Evolutionary conservation across 345 rosid species (phyloP).

Genomic region (rapeseed (Brassica napus)): DNA sequence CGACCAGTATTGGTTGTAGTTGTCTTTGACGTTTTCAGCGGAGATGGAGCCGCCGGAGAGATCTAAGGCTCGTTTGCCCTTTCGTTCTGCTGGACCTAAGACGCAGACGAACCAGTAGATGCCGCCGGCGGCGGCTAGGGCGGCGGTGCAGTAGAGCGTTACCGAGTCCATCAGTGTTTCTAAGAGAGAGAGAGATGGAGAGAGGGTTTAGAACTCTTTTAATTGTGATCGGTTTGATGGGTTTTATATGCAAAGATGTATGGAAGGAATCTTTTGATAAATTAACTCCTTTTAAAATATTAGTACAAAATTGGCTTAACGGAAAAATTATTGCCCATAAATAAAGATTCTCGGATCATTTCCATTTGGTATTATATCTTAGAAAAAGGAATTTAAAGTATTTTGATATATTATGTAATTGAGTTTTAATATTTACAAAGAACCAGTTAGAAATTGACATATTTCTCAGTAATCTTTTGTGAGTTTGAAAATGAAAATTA

Average conservation of each 20-base stretch:
- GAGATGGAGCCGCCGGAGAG: constrained; percentile 96
- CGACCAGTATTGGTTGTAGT: constrained; percentile 84
- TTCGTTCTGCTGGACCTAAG: constrained; percentile 85
- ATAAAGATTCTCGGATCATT: too few relatives aligned
- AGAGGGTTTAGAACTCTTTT: constrained; percentile 13
- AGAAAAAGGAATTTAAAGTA: too few relatives aligned
- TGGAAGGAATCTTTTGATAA: constrained; percentile 11
- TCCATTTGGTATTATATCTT: too few relatives aligned
- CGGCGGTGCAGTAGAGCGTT: constrained; percentile 67
- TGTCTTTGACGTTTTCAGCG: constrained; percentile 75
- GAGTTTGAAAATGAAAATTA: too few relatives aligned
- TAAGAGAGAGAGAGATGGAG: neutral
- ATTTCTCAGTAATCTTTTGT: too few relatives aligned
- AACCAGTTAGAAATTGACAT: too few relatives aligned
- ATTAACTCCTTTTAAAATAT: neutral
- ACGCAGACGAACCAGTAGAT: constrained; percentile 89
- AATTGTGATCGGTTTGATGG: constrained; percentile 1
- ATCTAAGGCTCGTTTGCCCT: constrained; percentile 69
- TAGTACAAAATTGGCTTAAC: neutral
- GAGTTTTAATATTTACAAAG: too few relatives aligned
- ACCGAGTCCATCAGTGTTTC: constrained; percentile 33
- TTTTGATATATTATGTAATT: too few relatives aligned
- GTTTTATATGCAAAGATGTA: constrained; percentile 26
- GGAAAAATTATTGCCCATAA: neutral
- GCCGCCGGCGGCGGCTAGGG: constrained; percentile 65